phyloP scores from a whole-genome alignment of 2,329 filamentous ascomycete species.

The Alternaria gaisen region DNA sequence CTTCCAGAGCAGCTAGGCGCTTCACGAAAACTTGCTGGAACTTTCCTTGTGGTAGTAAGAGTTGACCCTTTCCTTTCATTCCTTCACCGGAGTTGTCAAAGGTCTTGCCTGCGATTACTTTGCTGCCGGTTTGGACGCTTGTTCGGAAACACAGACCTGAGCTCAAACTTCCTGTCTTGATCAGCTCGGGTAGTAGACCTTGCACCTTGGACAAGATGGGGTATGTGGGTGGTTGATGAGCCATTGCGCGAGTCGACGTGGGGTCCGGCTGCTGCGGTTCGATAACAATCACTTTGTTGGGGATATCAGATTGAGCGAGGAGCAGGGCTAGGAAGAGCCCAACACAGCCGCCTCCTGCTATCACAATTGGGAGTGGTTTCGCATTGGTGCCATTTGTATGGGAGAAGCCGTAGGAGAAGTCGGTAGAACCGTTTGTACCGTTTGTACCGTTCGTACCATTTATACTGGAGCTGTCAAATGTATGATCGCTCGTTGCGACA shows the following conservation, averaged over 20 bases:
- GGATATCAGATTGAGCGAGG: slow-evolving; percentile 46
- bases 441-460: slow-evolving; percentile 2
- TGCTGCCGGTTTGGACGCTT: slow-evolving; percentile 30
- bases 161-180: slow-evolving; percentile 35
- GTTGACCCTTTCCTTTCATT: slow-evolving; percentile 33
- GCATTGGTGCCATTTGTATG: slow-evolving; percentile 2
- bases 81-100: slow-evolving; percentile 37
- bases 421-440: neutral
- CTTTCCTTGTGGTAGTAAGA: slow-evolving; percentile 43
- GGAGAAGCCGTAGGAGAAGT: slow-evolving; percentile 1
- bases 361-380: slow-evolving; percentile 39
- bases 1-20: slow-evolving; percentile 20
- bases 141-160: slow-evolving; percentile 43
- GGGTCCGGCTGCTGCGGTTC: slow-evolving; percentile 36
- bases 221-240: slow-evolving; percentile 54
- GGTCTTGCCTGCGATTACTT: slow-evolving; percentile 38
- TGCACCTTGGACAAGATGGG: slow-evolving; percentile 49
- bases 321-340: slow-evolving; percentile 54
- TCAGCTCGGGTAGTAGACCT: slow-evolving; percentile 49
- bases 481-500: neutral
- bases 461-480: neutral
- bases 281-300: slow-evolving; percentile 47
- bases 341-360: slow-evolving; percentile 54
- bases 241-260: slow-evolving; percentile 53
- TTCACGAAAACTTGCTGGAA: slow-evolving; percentile 41